Base-by-base conservation (phyloP, 352 stramenopile genomes). In the Globisporangium ultimum region DNA sequence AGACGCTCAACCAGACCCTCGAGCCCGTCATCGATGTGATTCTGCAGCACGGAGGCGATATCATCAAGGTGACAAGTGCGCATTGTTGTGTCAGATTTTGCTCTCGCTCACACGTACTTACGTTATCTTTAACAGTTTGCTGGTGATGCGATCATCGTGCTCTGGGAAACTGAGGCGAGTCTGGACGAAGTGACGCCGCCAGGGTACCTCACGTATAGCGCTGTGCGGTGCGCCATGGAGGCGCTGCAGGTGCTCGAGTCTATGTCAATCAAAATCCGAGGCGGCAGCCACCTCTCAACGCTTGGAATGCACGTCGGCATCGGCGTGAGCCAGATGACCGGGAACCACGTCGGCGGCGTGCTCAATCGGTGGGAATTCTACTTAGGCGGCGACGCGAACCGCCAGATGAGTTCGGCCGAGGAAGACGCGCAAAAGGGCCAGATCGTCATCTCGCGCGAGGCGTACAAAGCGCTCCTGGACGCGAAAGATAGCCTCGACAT, bases 321-420 rank as follows among this genome's bases (percentile, higher is more conserved):
- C 58, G 88, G 88, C 3, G 76, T 84, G 8, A 93, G 86, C 56
- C 60, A 77, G 28, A 68, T 95, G 43, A 84, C 84, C 0, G 80
- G 78, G 1, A 91, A 92, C 52, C 84, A 95, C 61, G 82, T 96
- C 2, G 88, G 88, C 2, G 88, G 88, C 4, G 70, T 94, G 12
- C 58, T 91, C 7, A 82, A 93, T 46, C 78, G 87, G 0, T 96
- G 85, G 85, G 88, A 96, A 53, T 96, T 95, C 55, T 94, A 94
- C 53, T 53, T 95, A 14, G 87, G 80, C 13, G 88, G 88, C 22
- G 77, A 89, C 41, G 87, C 81, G n/a, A 93, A 91, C 48, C 52
- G 80, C 0, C 83, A 96, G 42, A 91, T 93, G 78, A 89, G 80
- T 41, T 58, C 68, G 32, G 80, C 85, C 0, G 85, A 96, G 20